Percentiles rank a stretch among this genome's conserved stretches.
Evolutionary conservation across 345 rosid species (phyloP).

Genomic region (Pistacia atlantica): DNA sequence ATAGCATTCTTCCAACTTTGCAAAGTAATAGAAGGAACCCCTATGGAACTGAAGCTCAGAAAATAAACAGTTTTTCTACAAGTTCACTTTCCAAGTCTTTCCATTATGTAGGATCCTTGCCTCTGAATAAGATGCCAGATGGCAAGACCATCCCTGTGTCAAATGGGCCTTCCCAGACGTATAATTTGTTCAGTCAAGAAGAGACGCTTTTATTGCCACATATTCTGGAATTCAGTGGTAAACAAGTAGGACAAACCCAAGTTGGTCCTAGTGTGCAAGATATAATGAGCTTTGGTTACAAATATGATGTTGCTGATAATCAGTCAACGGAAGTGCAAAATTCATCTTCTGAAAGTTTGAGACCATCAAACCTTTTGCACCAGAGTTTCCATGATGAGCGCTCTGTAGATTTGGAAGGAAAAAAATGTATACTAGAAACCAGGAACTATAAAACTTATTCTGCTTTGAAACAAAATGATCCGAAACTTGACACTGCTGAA

Average conservation of each 20-base stretch:
- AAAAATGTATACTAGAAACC: neutral
- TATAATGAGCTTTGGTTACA: neutral
- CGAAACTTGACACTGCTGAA: neutral
- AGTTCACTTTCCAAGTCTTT: neutral
- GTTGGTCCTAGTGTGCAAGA: neutral
- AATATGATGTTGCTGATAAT: neutral
- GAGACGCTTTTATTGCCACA: neutral
- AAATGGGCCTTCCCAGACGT: neutral
- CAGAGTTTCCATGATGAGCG: neutral
- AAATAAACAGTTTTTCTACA: too few relatives aligned
- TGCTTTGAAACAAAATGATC: neutral
- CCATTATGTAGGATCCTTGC: neutral
- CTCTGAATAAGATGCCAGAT: neutral
- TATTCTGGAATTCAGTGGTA: neutral
- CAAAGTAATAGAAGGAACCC: too few relatives aligned
- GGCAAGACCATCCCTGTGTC: neutral
- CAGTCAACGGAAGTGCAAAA: neutral
- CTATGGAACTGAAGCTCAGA: too few relatives aligned
- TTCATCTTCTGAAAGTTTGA: neutral
- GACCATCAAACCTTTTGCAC: neutral
- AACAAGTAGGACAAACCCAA: neutral
- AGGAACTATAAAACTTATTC: too few relatives aligned
- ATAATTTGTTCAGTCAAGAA: neutral
- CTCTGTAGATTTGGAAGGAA: neutral
- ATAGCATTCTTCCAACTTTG: too few relatives aligned